Base-by-base conservation (phyloP, 306 rosid genomes). In the Vigna trinervia region DNA sequence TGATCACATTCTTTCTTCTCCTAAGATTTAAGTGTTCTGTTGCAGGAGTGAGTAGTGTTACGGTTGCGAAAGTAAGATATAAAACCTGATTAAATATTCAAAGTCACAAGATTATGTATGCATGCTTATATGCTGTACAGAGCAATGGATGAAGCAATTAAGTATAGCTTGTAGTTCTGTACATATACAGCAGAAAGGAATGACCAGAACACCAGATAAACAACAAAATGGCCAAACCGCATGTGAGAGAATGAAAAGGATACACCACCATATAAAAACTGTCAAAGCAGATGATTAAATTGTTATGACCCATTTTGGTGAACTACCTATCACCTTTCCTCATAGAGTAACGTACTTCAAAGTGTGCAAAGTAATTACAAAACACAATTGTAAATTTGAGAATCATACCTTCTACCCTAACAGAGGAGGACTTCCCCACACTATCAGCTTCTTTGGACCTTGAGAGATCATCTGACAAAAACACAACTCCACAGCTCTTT, bases 11-110 rank as follows among this genome's bases (percentile, higher is more conserved):
- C 87, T 89, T 92, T 75, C 88, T 87, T 75, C 74, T 88, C 79
- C 72, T 81, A 57, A 83, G 89, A 85, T 83, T 82, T 78, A 13
- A 70, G 78, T 50, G 65, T 77, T 86, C 97, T 90, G 92, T 73
- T 64, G 69, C 46, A 61, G 48, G 81, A 69, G 47, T 30, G 61
- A 9, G 56, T 43, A 11, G 45, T 71, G 61, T 58, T 10, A 74
- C 19, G 51, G 60, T 53, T n/a, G 46, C 79, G 64, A 57, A 20
- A 45, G 74, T 58, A 3, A 74, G 17, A 22, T 53, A 69, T 41
- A 60, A 39, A 4, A 8, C 23, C 26, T 8, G 12, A 34, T 56
- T 56, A 38, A 63, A 71, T 14, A 32, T 54, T 61, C 62, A 30
- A 43, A 39, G 19, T n/a, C 19, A 69, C 36, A 57, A 38, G 71